Conservation (phyloP, 371 early-diverging fungal species). For the Lichtheimia corymbifera region DNA sequence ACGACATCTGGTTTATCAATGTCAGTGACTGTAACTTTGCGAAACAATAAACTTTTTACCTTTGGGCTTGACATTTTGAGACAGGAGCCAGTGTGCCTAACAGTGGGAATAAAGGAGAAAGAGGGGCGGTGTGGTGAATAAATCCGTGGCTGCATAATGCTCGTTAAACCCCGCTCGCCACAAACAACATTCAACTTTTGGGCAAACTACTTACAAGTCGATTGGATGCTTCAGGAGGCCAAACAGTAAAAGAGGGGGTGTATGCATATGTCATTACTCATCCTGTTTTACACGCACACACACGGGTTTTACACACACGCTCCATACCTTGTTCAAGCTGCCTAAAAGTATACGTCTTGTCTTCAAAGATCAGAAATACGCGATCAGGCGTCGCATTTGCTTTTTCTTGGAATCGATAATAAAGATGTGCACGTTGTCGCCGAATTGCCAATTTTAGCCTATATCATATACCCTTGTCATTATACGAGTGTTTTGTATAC, state of each 20-base stretch:
- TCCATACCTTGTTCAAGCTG: constrained; percentile 24
- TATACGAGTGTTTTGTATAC: neutral
- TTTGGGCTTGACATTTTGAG: constrained; percentile 11
- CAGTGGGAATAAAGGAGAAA: constrained; percentile 12
- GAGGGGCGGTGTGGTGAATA: no score
- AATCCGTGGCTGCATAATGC: no score
- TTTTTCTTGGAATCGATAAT: constrained; percentile 29
- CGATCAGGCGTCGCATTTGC: constrained; percentile 21
- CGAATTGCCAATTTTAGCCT: constrained; percentile 5
- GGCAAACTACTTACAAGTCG: constrained; percentile 20
- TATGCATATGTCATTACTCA: no score
- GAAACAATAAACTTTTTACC: neutral
- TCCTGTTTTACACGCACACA: neutral
- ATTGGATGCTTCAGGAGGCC: constrained; percentile 20
- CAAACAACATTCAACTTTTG: constrained; percentile 1
- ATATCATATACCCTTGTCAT: constrained; percentile 1
- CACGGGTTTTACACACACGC: neutral
- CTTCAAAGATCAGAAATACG: constrained; percentile 25
- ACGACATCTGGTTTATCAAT: constrained; percentile 25
- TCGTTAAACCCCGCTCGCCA: neutral
- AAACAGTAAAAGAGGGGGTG: neutral
- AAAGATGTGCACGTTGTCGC: constrained; percentile 17
- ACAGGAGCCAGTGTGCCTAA: constrained; percentile 15
- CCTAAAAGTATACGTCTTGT: constrained; percentile 22
- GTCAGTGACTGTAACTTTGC: constrained; percentile 3